Base-by-base conservation (phyloP, 768 basidiomycete species). In the Amyloporia xantha region DNA sequence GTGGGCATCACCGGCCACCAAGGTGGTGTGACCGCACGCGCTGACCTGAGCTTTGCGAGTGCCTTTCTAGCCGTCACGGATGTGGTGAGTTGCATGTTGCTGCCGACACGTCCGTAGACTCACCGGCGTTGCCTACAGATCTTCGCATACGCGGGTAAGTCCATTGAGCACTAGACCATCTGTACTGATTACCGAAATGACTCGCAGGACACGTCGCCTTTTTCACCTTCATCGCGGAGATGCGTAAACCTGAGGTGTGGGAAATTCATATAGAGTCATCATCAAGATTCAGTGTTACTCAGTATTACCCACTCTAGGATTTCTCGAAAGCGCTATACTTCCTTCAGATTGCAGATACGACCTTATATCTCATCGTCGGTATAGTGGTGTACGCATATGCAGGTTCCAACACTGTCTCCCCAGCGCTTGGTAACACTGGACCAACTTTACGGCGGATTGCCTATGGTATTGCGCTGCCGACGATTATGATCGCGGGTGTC, bases 191-290 rank as follows among this genome's bases (percentile, higher is more conserved):
- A 48, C 40, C 44, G 19, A 35, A 17, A 23, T 7, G 39, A 3
- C 42, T 36, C n/a, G 23, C 46, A 52, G 61, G 62, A 4, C 63
- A 64, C 39, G 61, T 64, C 30, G 63, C 52, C 1, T 64, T 64
- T 55, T 61, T 64, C 52, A 62, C 61, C 1, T 64, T 64, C 52
- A 64, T 64, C 43, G 53, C 63, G 5, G 63, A 64, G 53, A 62
- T 64, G 63, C 57, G 56, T 54, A 48, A 58, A 39, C 63, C 63
- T 5, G 39, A 52, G 41, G 60, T 59, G n/a, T n/a, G n/a, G n/a
- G n/a, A n/a, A 20, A 2, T 53, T 42, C 4, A 1, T 27, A 24
- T 52, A 24, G 6, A 10, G 41, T 25, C 13, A 23, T 43, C 11
- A 5, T 12, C 19, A 5, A 24, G 41, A 13, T 9, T 43, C 7